Conservation (phyloP, 768 basidiomycete species). For the Lactarius psammicola region DNA sequence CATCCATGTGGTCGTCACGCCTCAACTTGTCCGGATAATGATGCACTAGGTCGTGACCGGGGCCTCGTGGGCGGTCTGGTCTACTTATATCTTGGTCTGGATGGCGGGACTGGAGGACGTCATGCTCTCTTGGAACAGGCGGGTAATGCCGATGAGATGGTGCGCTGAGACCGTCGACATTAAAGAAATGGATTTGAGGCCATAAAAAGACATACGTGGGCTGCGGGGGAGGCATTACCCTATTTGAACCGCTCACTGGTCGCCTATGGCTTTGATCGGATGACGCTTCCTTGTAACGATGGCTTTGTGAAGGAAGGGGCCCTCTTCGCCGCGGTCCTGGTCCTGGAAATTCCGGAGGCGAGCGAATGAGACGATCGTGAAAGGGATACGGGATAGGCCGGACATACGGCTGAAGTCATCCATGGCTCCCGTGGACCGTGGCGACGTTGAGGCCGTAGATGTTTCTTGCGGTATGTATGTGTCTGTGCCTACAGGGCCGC, state of each 20-base stretch:
- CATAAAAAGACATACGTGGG: slow-evolving; percentile 14
- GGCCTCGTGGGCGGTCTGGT: slow-evolving; percentile 5
- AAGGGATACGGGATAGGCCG: slow-evolving; percentile 20
- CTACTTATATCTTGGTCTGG: not conserved
- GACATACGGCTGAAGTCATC: slow-evolving; percentile 28
- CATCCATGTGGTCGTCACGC: slow-evolving; percentile 25
- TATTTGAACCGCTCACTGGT: slow-evolving; percentile 16
- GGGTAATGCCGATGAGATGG: slow-evolving; percentile 22
- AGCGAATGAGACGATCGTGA: slow-evolving; percentile 17
- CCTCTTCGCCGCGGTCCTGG: slow-evolving; percentile 26
- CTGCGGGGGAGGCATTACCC: slow-evolving; percentile 11
- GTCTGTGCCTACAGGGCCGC: slow-evolving; percentile 18
- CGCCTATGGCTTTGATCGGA: slow-evolving; percentile 3
- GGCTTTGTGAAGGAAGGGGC: slow-evolving; percentile 28
- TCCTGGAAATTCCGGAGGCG: slow-evolving; percentile 24
- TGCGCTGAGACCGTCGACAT: slow-evolving; percentile 11
- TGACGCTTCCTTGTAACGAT: slow-evolving; percentile 25
- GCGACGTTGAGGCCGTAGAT: slow-evolving; percentile 24
- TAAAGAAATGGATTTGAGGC: not conserved
- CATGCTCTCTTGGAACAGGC: slow-evolving; percentile 10
- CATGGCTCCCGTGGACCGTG: slow-evolving; percentile 18
- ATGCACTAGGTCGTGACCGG: slow-evolving; percentile 12
- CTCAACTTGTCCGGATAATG: slow-evolving; percentile 15
- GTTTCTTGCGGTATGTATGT: slow-evolving; percentile 13
- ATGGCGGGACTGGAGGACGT: slow-evolving; percentile 11